Evolutionary conservation across 495 filamentous ascomycete species (phyloP).

Genomic region (Aspergillus taichungensis): DNA sequence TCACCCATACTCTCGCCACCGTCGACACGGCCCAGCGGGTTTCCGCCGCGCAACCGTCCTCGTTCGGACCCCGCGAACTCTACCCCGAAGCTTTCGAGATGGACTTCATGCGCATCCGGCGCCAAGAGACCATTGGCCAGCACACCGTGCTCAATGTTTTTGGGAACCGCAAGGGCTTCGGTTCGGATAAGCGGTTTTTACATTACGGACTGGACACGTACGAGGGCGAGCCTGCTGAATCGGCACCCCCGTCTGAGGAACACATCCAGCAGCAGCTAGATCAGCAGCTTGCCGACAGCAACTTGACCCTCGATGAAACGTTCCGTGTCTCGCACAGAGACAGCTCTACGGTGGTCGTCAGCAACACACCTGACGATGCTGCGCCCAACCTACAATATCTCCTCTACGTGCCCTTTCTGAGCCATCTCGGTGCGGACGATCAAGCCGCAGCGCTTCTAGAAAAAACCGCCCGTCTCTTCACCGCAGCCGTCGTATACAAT

Average conservation of each 20-base stretch:
- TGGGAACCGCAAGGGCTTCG: background rate
- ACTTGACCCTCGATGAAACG: constrained; percentile 3
- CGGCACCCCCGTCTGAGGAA: background rate
- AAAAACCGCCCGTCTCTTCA: constrained; percentile 11
- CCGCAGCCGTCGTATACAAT: constrained; percentile 5
- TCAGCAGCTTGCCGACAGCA: constrained; percentile 1
- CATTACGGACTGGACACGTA: constrained; percentile 5
- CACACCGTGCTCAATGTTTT: background rate
- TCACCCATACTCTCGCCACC: constrained; percentile 3
- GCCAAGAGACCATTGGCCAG: constrained; percentile 2
- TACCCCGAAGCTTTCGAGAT: constrained; percentile 5
- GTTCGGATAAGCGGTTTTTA: background rate
- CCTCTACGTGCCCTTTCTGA: constrained; percentile 9
- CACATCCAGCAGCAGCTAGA: constrained; percentile 10
- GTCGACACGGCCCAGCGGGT: background rate
- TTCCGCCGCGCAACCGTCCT: too few species aligned
- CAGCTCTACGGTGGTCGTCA: constrained; percentile 4
- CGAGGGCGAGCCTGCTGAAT: constrained; percentile 3
- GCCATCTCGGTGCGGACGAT: constrained; percentile 1
- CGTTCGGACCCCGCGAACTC: background rate
- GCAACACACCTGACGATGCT: constrained; percentile 6
- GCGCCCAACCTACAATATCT: constrained; percentile 11
- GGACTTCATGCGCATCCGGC: constrained; percentile 1
- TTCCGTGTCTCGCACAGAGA: constrained; percentile 8
- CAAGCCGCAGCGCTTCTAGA: constrained; percentile 3